Evolutionary conservation across 352 stramenopile genomes (phyloP).

Genomic region (Pythium grandisporangium): DNA sequence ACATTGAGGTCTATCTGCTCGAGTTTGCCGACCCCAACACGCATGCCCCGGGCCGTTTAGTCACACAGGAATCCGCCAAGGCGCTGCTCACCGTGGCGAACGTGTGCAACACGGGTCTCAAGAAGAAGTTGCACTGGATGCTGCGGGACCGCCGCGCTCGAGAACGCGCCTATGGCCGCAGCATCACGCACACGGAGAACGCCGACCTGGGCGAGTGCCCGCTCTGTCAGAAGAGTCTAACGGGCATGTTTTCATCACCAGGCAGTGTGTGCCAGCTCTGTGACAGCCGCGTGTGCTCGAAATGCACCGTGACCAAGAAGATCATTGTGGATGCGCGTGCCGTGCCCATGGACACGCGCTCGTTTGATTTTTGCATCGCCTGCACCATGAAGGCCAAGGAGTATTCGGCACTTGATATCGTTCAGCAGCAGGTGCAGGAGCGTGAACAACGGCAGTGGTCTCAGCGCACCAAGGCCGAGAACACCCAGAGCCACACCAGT

Average conservation of each 20-base stretch:
- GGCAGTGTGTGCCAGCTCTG: conserved; percentile 10
- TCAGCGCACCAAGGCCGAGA: no score
- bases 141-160: conserved; percentile 13
- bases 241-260: conserved; percentile 1
- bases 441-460: no score
- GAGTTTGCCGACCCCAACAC: conserved; percentile 13
- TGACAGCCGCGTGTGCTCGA: no score
- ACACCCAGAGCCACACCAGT: no score
- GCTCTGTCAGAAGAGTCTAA: conserved; percentile 4
- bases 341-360: no score
- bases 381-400: no score
- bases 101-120: conserved; percentile 14
- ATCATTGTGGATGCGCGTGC: no score
- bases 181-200: background rate
- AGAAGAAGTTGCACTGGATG: conserved; percentile 39
- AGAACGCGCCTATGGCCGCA: background rate
- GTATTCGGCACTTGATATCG: no score
- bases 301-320: no score
- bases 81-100: conserved; percentile 5
- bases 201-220: conserved; percentile 2
- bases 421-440: no score
- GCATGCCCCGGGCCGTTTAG: background rate
- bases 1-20: conserved; percentile 33
- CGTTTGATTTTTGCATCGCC: no score
- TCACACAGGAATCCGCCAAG: conserved; percentile 15